A percentile compares a stretch with the other conserved stretches of the same genome.
Evolutionary conservation across 2,329 filamentous ascomycete genomes (phyloP).

Genomic region (Nemania abortiva): DNA sequence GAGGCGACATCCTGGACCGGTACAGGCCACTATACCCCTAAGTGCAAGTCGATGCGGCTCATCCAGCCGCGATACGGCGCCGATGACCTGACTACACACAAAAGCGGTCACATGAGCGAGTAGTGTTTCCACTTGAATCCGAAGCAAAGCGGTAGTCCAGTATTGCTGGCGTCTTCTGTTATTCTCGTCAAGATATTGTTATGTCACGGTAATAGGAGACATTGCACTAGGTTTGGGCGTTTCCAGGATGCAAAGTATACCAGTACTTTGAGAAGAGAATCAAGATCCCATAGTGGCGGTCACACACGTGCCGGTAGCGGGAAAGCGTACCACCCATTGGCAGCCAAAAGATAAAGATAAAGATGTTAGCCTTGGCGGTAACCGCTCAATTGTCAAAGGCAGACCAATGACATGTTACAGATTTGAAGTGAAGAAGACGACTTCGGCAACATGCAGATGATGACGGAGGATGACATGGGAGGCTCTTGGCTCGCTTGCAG

Average conservation of each 20-base stretch:
- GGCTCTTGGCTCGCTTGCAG: slow-evolving; percentile 9
- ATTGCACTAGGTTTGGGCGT: slow-evolving; percentile 12
- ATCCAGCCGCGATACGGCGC: slow-evolving; percentile 47
- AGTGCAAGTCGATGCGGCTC: slow-evolving; percentile 66
- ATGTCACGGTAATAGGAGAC: slow-evolving; percentile 3
- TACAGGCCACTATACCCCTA: slow-evolving; percentile 64
- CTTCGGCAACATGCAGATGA: slow-evolving; percentile 18
- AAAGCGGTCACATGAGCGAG: slow-evolving; percentile 47
- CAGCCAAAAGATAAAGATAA: slow-evolving; percentile 37
- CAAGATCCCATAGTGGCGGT: slow-evolving; percentile 36
- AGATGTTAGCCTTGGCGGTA: slow-evolving; percentile 43
- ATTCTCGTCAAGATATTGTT: slow-evolving; percentile 9
- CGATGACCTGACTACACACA: slow-evolving; percentile 36
- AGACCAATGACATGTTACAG: slow-evolving; percentile 43
- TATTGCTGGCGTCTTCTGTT: not conserved
- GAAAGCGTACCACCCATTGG: slow-evolving; percentile 13
- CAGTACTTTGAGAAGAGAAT: not conserved
- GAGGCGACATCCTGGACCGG: slow-evolving; percentile 36
- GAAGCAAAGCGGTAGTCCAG: slow-evolving; percentile 48
- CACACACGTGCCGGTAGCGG: slow-evolving; percentile 31
- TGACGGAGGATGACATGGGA: slow-evolving; percentile 34
- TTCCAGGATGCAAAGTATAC: slow-evolving; percentile 9
- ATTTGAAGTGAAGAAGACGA: slow-evolving; percentile 37
- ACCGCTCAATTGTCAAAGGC: slow-evolving; percentile 42
- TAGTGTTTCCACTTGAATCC: slow-evolving; percentile 42